Base-by-base conservation (phyloP, 257 asterid genomes). In the Solanum stenotomum region DNA sequence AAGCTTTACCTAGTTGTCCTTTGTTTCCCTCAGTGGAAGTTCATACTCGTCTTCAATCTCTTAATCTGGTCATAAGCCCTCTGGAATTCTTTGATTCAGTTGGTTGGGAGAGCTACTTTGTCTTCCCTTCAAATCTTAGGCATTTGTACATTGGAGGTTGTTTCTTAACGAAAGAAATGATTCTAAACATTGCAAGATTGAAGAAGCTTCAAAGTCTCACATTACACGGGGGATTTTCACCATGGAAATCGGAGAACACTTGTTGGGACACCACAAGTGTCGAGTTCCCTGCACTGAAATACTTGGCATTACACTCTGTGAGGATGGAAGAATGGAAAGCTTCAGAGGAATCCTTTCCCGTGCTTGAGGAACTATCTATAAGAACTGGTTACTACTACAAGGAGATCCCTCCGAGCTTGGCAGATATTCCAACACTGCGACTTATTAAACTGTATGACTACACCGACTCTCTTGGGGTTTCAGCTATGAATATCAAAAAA, bases 181-280 rank as follows among this genome's bases (percentile, higher is more conserved):
- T 0, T 13, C 4, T 4, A 40, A 77, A n/a, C 35, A 13, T 77
- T 13, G 84, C 84, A 77, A 40, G 23, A 12, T 40, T 77, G 35
- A 1, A 13, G n/a, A 77, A 38, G 23, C 84, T 77, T n/a, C 14
- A 77, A 7, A 77, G 35, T 38, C 61, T 77, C 0, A 13, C 33
- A 13, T 23, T 77, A 77, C 0, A 0, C 6, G 29, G 31, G 31
- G 15, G 70, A 63, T 3, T 20, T 20, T 3, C 0, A 3, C 4
- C 4, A 20, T 0, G 14, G n/a, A 4, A 9, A 3, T 59, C 1
- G 20, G 29, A 1, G 5, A 4, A 0, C 22, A 0, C 0, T 52
- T 52, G 63, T 6, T 63, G 71, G 31, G 31, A 63, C 31, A 3
- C 0, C 5, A 61, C 29, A 9, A 10, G 0, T 61, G 29, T 61